phyloP scores from a whole-genome alignment of 2,329 filamentous ascomycete species.

The Penicillium sp. region DNA sequence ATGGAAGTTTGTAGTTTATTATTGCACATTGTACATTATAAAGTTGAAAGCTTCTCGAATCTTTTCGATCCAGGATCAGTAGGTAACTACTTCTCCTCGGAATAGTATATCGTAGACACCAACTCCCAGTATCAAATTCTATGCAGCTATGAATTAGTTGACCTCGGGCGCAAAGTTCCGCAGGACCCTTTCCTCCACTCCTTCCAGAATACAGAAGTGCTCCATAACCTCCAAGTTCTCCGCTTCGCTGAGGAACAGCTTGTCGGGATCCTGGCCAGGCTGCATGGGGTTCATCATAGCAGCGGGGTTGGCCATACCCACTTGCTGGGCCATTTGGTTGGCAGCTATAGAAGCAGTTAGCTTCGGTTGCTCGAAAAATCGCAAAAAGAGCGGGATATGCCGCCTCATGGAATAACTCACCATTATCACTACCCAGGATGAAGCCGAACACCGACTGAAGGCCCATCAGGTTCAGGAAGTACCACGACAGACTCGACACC shows the following conservation, averaged over 20 bases:
- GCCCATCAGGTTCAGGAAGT: conserved; percentile 96
- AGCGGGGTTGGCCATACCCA: conserved; percentile 74
- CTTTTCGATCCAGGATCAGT: too few relatives aligned
- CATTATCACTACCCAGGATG: conserved; percentile 91
- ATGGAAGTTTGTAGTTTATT: not conserved
- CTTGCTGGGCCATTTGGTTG: conserved; percentile 85
- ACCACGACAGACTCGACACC: conserved; percentile 99
- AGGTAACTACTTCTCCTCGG: too few relatives aligned
- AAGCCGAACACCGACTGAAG: conserved; percentile 97
- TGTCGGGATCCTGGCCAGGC: conserved; percentile 91
- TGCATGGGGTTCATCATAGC: conserved; percentile 75
- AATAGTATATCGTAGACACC: too few relatives aligned
- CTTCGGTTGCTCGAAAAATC: not conserved
- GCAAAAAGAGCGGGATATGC: not conserved
- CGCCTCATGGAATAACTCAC: conserved; percentile 64
- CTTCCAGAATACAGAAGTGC: conserved; percentile 88
- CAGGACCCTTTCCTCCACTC: conserved; percentile 83
- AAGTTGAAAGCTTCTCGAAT: not conserved
- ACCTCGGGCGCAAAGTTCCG: conserved; percentile 45
- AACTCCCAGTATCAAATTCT: not conserved
- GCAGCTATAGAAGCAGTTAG: conserved; percentile 64
- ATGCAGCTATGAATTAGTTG: conserved; percentile 14
- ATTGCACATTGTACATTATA: not conserved
- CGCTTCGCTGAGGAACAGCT: conserved; percentile 88
- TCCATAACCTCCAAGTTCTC: conserved; percentile 96